Conservation (phyloP, 2,329 filamentous ascomycete species). For the Trichoderma sp. region DNA sequence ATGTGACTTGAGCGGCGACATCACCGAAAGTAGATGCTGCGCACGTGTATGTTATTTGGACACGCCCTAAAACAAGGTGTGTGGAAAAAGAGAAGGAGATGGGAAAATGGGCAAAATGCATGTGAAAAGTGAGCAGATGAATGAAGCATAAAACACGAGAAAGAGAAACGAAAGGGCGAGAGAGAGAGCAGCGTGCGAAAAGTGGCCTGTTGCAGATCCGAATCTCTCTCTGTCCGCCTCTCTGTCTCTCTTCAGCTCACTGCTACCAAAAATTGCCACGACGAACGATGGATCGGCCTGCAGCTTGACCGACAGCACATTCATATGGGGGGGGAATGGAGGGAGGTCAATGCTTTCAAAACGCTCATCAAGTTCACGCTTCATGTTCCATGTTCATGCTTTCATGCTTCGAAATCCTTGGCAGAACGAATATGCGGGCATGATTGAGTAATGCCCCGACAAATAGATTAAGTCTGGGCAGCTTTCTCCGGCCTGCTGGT, state of each 20-base stretch:
- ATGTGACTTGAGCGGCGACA: neutral
- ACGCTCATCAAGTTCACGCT: neutral
- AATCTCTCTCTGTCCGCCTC: neutral
- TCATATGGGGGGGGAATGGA: neutral
- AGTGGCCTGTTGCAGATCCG: slow-evolving; percentile 16
- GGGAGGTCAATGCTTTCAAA: neutral
- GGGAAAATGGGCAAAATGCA: neutral
- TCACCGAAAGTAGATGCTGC: neutral
- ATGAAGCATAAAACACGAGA: neutral
- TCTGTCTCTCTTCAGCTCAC: neutral
- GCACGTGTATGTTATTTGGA: neutral
- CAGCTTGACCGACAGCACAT: neutral
- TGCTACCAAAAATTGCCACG: neutral
- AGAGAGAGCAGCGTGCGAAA: neutral
- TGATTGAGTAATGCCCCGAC: neutral
- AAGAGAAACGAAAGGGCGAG: neutral
- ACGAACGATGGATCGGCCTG: slow-evolving; percentile 2
- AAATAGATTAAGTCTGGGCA: neutral
- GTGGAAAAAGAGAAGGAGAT: neutral
- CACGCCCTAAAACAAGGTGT: neutral
- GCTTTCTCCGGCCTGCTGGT: neutral
- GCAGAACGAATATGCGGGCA: neutral
- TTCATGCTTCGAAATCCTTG: neutral
- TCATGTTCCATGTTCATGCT: neutral
- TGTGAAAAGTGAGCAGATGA: slow-evolving; percentile 8